Evolutionary conservation across 352 stramenopile genomes (phyloP).

Genomic region (Phytophthora aleatoria): DNA sequence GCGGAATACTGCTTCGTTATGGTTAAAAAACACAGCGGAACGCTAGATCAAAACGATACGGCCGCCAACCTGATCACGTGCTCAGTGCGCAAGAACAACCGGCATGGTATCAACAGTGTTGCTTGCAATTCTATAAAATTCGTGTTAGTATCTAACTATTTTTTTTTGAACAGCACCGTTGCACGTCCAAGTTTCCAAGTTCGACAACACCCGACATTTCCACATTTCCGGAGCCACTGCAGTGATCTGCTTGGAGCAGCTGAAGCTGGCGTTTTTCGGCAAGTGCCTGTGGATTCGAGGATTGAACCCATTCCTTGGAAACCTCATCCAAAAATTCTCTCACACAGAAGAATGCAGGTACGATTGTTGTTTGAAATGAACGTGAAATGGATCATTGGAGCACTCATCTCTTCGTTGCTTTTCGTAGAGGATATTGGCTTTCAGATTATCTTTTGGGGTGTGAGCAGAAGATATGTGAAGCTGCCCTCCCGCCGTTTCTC

Average conservation of each 20-base stretch:
- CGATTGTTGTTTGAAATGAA: neutral
- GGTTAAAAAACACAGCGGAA: conserved; percentile 68
- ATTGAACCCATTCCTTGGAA: conserved; percentile 76
- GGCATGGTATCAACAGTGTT: conserved; percentile 38
- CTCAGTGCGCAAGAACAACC: conserved; percentile 78
- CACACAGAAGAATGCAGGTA: conserved; percentile 52
- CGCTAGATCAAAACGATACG: conserved; percentile 69
- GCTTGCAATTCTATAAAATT: no score
- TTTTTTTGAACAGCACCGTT: conserved; percentile 46
- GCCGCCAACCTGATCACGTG: conserved; percentile 77
- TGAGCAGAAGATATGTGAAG: conserved; percentile 65
- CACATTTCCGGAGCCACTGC: conserved; percentile 72
- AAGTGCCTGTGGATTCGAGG: conserved; percentile 79
- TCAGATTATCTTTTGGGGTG: conserved; percentile 67
- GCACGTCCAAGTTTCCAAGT: conserved; percentile 81
- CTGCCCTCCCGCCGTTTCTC: conserved; percentile 54
- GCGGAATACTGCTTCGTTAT: conserved; percentile 78
- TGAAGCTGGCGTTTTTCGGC: conserved; percentile 73
- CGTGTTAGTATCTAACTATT: neutral
- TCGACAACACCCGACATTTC: conserved; percentile 74
- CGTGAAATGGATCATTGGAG: neutral
- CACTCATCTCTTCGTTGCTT: neutral
- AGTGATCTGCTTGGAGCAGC: conserved; percentile 78
- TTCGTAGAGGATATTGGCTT: conserved; percentile 57
- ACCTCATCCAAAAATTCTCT: conserved; percentile 67